Evolutionary conservation across 2,329 filamentous ascomycete species (phyloP).

Genomic region (Thelonectria blattea): DNA sequence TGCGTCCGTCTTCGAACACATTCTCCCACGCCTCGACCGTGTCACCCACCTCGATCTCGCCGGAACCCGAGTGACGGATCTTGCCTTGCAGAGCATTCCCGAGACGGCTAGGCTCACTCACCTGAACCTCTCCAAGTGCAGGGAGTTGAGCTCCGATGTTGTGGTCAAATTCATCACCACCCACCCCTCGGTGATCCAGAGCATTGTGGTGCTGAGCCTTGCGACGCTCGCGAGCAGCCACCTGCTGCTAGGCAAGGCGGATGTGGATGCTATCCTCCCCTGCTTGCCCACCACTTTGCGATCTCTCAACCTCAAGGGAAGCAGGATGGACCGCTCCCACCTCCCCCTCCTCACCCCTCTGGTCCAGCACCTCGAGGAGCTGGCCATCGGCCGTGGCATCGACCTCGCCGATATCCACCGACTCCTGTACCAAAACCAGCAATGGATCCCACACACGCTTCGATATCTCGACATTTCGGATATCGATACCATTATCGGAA

Average conservation of each 20-base stretch:
- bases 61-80: slow-evolving; percentile 76
- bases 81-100: slow-evolving; percentile 73
- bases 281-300: slow-evolving; percentile 69
- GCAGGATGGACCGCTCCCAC: slow-evolving; percentile 70
- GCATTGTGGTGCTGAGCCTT: slow-evolving; percentile 74
- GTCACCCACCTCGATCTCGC: slow-evolving; percentile 82
- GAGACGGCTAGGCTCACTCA: slow-evolving; percentile 76
- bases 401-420: slow-evolving; percentile 69
- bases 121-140: slow-evolving; percentile 79
- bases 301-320: slow-evolving; percentile 78
- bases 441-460: slow-evolving; percentile 60
- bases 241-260: slow-evolving; percentile 70
- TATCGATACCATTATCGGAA: slow-evolving; percentile 59
- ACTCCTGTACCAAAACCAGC: slow-evolving; percentile 62
- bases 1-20: slow-evolving; percentile 67
- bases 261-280: slow-evolving; percentile 70
- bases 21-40: slow-evolving; percentile 72
- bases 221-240: slow-evolving; percentile 75
- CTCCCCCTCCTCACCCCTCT: slow-evolving; percentile 68
- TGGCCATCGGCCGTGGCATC: slow-evolving; percentile 74
- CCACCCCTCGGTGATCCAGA: slow-evolving; percentile 70
- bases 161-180: slow-evolving; percentile 74
- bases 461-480: slow-evolving; percentile 81
- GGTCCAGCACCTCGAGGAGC: slow-evolving; percentile 74
- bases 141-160: slow-evolving; percentile 66